Percentiles rank a stretch among this genome's conserved stretches.
Evolutionary conservation across 2,329 filamentous ascomycete genomes (phyloP).

Genomic region (Bertia moriformis): DNA sequence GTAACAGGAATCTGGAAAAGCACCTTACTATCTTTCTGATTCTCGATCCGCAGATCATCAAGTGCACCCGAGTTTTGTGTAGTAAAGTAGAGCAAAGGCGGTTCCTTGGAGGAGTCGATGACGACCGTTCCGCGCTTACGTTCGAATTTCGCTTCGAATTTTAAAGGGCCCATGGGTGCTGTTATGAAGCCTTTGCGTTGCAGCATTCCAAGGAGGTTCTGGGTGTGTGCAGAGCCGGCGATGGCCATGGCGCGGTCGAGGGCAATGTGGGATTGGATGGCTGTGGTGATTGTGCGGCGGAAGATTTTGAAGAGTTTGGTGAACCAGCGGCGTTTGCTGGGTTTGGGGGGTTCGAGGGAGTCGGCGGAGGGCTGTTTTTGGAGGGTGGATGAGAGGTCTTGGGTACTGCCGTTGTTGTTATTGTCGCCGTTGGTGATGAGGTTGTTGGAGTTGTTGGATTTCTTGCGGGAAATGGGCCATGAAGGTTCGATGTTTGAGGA

Average conservation of each 20-base stretch:
- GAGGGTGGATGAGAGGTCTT: background rate
- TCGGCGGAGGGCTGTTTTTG: background rate
- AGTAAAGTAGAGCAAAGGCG: background rate
- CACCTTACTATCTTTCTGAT: background rate
- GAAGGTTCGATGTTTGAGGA: background rate
- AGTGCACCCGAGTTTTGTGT: background rate
- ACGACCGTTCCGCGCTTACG: background rate
- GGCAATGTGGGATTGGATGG: background rate
- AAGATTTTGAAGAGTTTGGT: background rate
- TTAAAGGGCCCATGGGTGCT: background rate
- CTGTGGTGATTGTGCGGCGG: background rate
- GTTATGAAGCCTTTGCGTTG: background rate
- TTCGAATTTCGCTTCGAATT: background rate
- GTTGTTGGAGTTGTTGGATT: background rate
- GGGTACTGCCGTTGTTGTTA: too few relatives aligned
- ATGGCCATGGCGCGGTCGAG: conserved; percentile 1
- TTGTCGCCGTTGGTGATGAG: too few relatives aligned
- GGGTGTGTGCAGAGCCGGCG: background rate
- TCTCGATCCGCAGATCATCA: background rate
- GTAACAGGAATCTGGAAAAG: background rate
- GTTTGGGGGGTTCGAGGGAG: background rate
- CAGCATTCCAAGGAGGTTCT: background rate
- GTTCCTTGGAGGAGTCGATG: background rate
- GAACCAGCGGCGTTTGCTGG: background rate
- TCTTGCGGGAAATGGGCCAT: background rate